Base-by-base conservation (phyloP, 2,329 filamentous ascomycete genomes). In the Lizonia empirigonia region DNA sequence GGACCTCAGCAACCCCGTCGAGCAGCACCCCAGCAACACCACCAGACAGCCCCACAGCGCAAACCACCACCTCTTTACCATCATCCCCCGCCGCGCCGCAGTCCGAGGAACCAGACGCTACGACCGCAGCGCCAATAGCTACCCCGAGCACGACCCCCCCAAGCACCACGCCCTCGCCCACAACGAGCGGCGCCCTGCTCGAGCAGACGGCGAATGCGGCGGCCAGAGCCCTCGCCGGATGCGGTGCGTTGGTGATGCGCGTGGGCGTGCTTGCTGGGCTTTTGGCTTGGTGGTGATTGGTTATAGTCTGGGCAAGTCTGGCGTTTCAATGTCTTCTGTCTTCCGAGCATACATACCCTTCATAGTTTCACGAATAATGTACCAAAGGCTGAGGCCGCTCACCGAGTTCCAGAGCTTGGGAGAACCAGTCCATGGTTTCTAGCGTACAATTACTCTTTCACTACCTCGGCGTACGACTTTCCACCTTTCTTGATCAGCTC, bases 401-500 rank as follows among this genome's bases (percentile, higher is more conserved):
- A n/a, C n/a, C n/a, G n/a, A n/a, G n/a, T n/a, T n/a, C n/a, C n/a
- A 29, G 12, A 29, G 7, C 13, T 4, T n/a, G 15, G 12, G 13
- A 7, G 13, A 30, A 30, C 13, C 13, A n/a, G 13, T 7, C 27
- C 27, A 7, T n/a, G n/a, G 10, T 34, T 34, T 13, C 5, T 2
- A 3, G 9, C 5, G 7, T 27, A 22, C 7, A 3, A 7, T 6
- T 38, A 58, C 40, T 60, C 53, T 35, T 63, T 58, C 19, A 60
- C 52, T 22, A 55, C 62, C 27, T 62, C 53, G 1, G 63, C 62
- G 18, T 65, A 65, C 2, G 57, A 59, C 49, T 59, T 61, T 4
- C 57, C 62, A 15, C 37, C 20, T 53, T 61, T 71, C 62, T 74
- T 74, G 13, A 65, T 58, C 59, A 74, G 42, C 53, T 72, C 68